Evolutionary conservation across 306 rosid species (phyloP).

Genomic region (Cucurbita pepo): DNA sequence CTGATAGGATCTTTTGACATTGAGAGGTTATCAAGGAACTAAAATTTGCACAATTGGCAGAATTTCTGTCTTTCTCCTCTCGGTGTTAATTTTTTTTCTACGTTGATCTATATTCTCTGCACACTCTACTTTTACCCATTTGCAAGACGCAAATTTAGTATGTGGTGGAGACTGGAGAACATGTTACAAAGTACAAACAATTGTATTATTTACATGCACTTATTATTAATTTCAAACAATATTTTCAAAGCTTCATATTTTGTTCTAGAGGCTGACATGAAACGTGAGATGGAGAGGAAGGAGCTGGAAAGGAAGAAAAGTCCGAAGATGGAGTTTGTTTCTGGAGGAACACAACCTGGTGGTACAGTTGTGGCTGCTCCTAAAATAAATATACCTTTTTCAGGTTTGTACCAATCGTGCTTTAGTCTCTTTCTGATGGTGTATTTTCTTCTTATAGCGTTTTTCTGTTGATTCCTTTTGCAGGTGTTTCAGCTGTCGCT

Average conservation of each 20-base stretch:
- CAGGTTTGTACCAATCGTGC: slow-evolving; percentile 15
- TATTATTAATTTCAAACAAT: neutral
- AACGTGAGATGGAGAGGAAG: slow-evolving; percentile 66
- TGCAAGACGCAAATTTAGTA: neutral
- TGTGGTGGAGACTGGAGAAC: neutral
- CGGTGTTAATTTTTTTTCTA: no score
- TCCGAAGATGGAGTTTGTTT: slow-evolving; percentile 44
- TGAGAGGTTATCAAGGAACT: neutral
- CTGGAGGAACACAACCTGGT: slow-evolving; percentile 56
- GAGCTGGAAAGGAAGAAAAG: slow-evolving; percentile 65
- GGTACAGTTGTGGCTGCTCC: slow-evolving; percentile 15
- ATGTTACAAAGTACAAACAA: neutral
- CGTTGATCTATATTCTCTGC: neutral
- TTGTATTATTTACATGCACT: neutral
- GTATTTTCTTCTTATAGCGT: slow-evolving; percentile 4
- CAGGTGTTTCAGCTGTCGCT: slow-evolving; percentile 29
- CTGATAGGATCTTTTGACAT: neutral
- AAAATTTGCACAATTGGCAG: neutral
- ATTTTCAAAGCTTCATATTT: slow-evolving; percentile 2
- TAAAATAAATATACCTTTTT: slow-evolving; percentile 18
- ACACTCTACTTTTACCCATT: neutral
- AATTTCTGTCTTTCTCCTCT: neutral
- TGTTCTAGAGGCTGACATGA: slow-evolving; percentile 70
- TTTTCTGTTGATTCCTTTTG: slow-evolving; percentile 7
- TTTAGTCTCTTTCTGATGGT: slow-evolving; percentile 10